Conservation (phyloP, 1,139 yeast species). For the Zhuliangozyma parablackwelliae region DNA sequence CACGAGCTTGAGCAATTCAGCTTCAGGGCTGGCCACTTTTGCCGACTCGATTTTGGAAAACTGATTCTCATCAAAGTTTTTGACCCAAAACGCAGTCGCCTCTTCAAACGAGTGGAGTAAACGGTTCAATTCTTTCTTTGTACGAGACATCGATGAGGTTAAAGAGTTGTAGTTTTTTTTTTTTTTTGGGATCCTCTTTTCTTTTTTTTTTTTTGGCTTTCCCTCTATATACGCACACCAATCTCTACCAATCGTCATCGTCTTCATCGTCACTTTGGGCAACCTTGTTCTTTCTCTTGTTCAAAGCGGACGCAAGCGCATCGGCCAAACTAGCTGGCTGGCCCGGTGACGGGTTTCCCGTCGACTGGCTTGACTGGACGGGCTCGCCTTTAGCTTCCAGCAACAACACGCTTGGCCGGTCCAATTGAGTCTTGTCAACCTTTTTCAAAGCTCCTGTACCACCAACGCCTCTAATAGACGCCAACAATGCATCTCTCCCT, state of each 20-base stretch:
- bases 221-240: too few relatives aligned
- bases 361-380: slow-evolving; percentile 7
- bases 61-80: slow-evolving; percentile 11
- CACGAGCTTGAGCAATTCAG: slow-evolving; percentile 55
- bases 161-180: too few relatives aligned
- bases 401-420: slow-evolving; percentile 66
- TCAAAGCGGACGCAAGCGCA: slow-evolving; percentile 84
- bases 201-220: too few relatives aligned
- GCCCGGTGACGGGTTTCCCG: slow-evolving; percentile 31
- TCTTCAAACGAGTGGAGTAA: slow-evolving; percentile 31
- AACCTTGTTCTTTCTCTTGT: slow-evolving; percentile 76
- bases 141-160: slow-evolving; percentile 10
- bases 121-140: slow-evolving; percentile 19
- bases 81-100: slow-evolving; percentile 31
- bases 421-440: slow-evolving; percentile 80
- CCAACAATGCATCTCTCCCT: slow-evolving; percentile 77
- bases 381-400: slow-evolving; percentile 69
- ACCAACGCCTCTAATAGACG: slow-evolving; percentile 73
- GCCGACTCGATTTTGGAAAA: slow-evolving; percentile 25
- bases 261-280: slow-evolving; percentile 83
- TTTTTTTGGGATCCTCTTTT: too few relatives aligned
- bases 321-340: slow-evolving; percentile 69
- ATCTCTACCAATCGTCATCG: slow-evolving; percentile 40
- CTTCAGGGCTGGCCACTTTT: slow-evolving; percentile 40
- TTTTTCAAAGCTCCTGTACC: slow-evolving; percentile 65